A percentile compares a stretch with the other conserved stretches of the same genome.
Conservation (phyloP, 2,329 filamentous ascomycete genomes). For the Ophiocordyceps sinensis region DNA sequence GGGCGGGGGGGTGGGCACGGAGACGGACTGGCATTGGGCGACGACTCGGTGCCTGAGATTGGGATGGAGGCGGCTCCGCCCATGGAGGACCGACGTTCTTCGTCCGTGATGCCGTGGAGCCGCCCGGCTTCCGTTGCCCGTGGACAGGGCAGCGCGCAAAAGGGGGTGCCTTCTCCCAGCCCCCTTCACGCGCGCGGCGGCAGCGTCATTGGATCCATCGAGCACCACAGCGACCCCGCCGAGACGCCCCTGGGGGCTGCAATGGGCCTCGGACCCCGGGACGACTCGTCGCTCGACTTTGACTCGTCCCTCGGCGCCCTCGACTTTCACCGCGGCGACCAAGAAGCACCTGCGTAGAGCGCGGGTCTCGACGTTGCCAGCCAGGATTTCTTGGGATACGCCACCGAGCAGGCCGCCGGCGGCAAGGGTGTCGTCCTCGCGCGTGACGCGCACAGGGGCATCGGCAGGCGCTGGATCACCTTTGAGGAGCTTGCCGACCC, state of each 20-base stretch:
- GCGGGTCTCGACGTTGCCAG: conserved; percentile 28
- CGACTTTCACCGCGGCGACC: conserved; percentile 8
- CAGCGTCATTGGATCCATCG: conserved; percentile 23
- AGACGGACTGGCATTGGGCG: conserved; percentile 17
- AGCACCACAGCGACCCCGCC: conserved; percentile 30
- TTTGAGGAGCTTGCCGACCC: conserved; percentile 60
- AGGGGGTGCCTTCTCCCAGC: conserved; percentile 17
- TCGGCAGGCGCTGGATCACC: conserved; percentile 32
- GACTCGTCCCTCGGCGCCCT: conserved; percentile 6
- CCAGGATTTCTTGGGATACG: conserved; percentile 30
- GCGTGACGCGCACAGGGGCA: conserved; percentile 14
- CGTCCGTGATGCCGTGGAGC: conserved; percentile 38
- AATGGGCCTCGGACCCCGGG: conserved; percentile 14
- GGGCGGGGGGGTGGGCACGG: conserved; percentile 12
- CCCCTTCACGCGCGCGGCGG: conserved; percentile 23
- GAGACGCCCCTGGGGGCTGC: conserved; percentile 18
- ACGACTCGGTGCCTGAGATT: conserved; percentile 42
- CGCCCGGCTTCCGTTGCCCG: conserved; percentile 31
- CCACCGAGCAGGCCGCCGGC: conserved; percentile 20
- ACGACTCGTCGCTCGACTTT: conserved; percentile 16
- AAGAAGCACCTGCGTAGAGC: conserved; percentile 17
- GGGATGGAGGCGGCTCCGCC: conserved; percentile 53
- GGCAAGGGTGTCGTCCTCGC: conserved; percentile 14
- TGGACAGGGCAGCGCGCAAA: conserved; percentile 21
- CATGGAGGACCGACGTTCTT: conserved; percentile 51